A percentile compares a stretch with the other conserved stretches of the same genome.
phyloP scores from a whole-genome alignment of 148 eudicot species.

The Vaccinium darrowii region DNA sequence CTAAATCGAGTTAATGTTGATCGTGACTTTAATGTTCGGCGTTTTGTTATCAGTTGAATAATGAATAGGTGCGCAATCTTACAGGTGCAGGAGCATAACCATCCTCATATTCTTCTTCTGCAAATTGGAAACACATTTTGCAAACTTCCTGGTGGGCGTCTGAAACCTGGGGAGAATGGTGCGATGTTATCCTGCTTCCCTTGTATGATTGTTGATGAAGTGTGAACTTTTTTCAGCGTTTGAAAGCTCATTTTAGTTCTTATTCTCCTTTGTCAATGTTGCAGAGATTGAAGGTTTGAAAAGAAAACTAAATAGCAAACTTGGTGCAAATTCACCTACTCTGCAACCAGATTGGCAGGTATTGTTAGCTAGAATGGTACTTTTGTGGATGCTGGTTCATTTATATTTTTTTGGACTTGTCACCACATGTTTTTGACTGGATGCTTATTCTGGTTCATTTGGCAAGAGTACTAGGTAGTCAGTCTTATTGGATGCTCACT shows the following conservation, averaged over 20 bases:
- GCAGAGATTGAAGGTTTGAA: constrained; percentile 76
- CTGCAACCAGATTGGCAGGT: constrained; percentile 87
- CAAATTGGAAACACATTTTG: constrained; percentile 92
- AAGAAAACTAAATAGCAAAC: constrained; percentile 70
- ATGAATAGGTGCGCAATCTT: neutral
- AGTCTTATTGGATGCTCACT: constrained; percentile 5
- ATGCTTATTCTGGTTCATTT: neutral
- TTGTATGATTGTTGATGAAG: neutral
- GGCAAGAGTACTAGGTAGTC: neutral
- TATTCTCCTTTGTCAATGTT: neutral
- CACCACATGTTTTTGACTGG: neutral
- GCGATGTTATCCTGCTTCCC: constrained; percentile 2
- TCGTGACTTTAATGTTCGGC: neutral
- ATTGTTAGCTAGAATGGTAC: neutral
- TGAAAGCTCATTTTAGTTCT: neutral
- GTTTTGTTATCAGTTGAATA: neutral
- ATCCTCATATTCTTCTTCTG: constrained; percentile 82
- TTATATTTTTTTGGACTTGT: neutral
- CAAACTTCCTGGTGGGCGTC: constrained; percentile 96
- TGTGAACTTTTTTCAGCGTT: neutral
- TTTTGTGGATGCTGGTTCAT: neutral
- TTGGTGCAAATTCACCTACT: constrained; percentile 57
- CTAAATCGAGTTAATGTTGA: neutral
- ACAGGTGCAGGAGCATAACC: constrained; percentile 95
- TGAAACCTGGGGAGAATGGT: constrained; percentile 97